Percentiles rank a stretch among this genome's conserved stretches.
Evolutionary conservation across 2,329 filamentous ascomycete genomes (phyloP).

Genomic region (Pseudogymnoascus verrucosus): DNA sequence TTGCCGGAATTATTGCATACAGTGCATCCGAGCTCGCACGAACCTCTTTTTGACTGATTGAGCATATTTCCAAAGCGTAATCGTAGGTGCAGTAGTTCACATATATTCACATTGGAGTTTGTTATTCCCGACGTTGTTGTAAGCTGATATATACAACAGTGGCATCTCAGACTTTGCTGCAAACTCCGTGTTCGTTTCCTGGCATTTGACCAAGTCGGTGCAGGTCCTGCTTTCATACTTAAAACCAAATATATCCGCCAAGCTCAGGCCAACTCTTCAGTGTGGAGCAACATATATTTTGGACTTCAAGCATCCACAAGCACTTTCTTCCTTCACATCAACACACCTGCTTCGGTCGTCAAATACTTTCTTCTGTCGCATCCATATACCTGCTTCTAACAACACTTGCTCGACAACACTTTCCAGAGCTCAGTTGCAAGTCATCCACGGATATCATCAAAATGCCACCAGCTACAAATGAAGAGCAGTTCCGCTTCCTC

Average conservation of each 20-base stretch:
- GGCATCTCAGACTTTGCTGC: not conserved
- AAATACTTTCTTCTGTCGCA: not conserved
- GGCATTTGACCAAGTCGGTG: not conserved
- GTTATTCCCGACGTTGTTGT: not conserved
- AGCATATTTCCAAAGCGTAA: not conserved
- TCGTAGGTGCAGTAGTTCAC: not conserved
- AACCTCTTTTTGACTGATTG: not conserved
- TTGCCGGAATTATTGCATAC: not conserved
- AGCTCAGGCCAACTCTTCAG: not conserved
- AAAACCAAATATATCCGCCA: not conserved
- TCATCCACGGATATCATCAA: constrained; percentile 18
- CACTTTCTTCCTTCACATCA: not conserved
- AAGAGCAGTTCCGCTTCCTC: constrained; percentile 57
- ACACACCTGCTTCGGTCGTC: not conserved
- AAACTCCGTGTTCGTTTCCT: not conserved
- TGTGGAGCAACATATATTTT: not conserved
- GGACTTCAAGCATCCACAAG: not conserved
- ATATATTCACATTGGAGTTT: not conserved
- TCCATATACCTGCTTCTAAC: not conserved
- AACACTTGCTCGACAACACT: not conserved
- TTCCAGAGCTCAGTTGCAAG: not conserved
- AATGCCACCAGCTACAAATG: constrained; percentile 43
- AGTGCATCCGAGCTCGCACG: not conserved
- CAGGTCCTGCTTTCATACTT: not conserved
- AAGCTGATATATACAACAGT: not conserved